Conservation (phyloP, 2,329 filamentous ascomycete species). For the Exophiala mesophila region DNA sequence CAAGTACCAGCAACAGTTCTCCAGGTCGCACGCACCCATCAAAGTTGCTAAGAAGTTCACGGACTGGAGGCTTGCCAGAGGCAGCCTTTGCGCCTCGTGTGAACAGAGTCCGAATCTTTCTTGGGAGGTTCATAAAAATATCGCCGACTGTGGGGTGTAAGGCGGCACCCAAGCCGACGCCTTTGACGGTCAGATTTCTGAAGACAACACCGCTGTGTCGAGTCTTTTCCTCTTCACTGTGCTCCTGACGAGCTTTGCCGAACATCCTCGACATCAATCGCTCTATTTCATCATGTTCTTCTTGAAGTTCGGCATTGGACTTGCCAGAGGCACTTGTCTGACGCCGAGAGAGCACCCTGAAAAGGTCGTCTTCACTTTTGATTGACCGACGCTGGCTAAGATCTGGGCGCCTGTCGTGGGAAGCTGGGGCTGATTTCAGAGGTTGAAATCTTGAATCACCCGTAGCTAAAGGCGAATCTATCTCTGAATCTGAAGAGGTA, state of each 20-base stretch:
- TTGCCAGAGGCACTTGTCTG: slow-evolving; percentile 18
- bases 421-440: slow-evolving; percentile 11
- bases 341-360: slow-evolving; percentile 21
- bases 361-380: slow-evolving; percentile 21
- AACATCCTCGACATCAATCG: slow-evolving; percentile 65
- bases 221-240: slow-evolving; percentile 66
- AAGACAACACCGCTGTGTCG: slow-evolving; percentile 66
- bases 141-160: slow-evolving; percentile 55
- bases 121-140: slow-evolving; percentile 48
- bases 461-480: slow-evolving; percentile 7
- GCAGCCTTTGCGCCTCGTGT: slow-evolving; percentile 31
- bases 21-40: slow-evolving; percentile 67
- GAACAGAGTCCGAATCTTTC: slow-evolving; percentile 44
- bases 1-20: slow-evolving; percentile 67
- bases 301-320: slow-evolving; percentile 19
- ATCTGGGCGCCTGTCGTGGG: slow-evolving; percentile 12
- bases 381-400: slow-evolving; percentile 15
- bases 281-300: slow-evolving; percentile 25
- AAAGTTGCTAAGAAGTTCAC: slow-evolving; percentile 60
- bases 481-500: slow-evolving; percentile 2
- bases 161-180: slow-evolving; percentile 61
- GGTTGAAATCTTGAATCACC: slow-evolving; percentile 8
- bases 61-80: slow-evolving; percentile 47
- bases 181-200: slow-evolving; percentile 65
- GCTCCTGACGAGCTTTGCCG: slow-evolving; percentile 57